Conservation (phyloP, 2,329 filamentous ascomycete species). For the Trichocomaceae sp. region DNA sequence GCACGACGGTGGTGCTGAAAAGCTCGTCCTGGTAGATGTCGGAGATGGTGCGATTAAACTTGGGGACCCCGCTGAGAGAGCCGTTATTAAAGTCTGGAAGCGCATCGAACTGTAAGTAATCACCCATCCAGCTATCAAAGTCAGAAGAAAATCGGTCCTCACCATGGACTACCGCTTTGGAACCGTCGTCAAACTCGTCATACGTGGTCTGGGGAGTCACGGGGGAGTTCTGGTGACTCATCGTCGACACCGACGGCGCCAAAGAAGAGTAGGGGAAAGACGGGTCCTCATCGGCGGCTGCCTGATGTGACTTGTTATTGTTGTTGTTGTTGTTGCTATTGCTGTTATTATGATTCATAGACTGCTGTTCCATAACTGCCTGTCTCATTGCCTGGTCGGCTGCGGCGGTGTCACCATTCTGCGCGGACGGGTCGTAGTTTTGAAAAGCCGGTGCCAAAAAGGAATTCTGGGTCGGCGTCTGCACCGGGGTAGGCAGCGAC, state of each 20-base stretch:
- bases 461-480: conserved; percentile 48
- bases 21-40: conserved; percentile 80
- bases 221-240: conserved; percentile 55
- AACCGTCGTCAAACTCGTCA: conserved; percentile 48
- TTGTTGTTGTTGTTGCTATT: conserved; percentile 24
- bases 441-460: conserved; percentile 44
- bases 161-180: conserved; percentile 49
- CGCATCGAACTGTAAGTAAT: conserved; percentile 60
- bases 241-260: conserved; percentile 53
- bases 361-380: conserved; percentile 46
- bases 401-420: conserved; percentile 38
- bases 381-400: conserved; percentile 57
- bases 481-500: conserved; percentile 50
- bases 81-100: conserved; percentile 48
- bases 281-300: conserved; percentile 40
- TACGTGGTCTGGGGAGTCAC: conserved; percentile 54
- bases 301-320: conserved; percentile 27
- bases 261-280: conserved; percentile 48
- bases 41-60: conserved; percentile 78
- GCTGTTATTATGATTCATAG: conserved; percentile 15
- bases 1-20: conserved; percentile 53
- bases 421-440: conserved; percentile 38
- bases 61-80: conserved; percentile 51
- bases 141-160: conserved; percentile 37
- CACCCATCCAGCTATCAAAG: conserved; percentile 47